Percentiles rank a stretch among this genome's conserved stretches.
Conservation (phyloP, 176 grass and related monocot species). For the Poa annua region DNA sequence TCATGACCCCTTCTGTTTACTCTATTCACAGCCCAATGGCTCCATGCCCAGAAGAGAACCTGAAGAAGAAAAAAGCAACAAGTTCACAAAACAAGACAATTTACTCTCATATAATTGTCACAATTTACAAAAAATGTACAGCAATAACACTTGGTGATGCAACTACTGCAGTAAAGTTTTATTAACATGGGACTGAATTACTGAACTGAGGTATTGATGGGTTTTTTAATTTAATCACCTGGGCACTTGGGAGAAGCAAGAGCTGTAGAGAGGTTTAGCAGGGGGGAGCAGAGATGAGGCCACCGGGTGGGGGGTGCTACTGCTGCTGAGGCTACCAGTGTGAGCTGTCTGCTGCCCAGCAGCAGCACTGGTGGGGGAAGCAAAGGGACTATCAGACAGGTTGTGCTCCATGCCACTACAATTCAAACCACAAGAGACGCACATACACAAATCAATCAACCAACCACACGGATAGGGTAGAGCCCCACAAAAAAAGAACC, state of each 20-base stretch:
- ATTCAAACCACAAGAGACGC: slow-evolving; percentile 47
- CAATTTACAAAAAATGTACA: background rate
- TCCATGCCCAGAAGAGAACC: slow-evolving; percentile 75
- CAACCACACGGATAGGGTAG: slow-evolving; percentile 34
- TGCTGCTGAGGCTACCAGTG: slow-evolving; percentile 28
- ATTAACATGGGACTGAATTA: background rate
- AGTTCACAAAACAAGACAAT: background rate
- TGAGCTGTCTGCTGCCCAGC: slow-evolving; percentile 38
- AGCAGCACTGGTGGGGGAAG: slow-evolving; percentile 63
- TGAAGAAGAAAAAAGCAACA: slow-evolving; percentile 9
- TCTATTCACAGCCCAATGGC: slow-evolving; percentile 83
- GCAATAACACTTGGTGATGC: background rate
- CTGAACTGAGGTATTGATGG: background rate
- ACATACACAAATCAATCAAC: slow-evolving; percentile 36
- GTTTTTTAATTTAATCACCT: slow-evolving; percentile 56
- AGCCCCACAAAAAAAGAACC: slow-evolving; percentile 6
- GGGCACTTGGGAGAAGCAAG: slow-evolving; percentile 83
- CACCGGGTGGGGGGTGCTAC: slow-evolving; percentile 41
- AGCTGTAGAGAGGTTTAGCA: slow-evolving; percentile 62
- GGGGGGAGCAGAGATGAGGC: slow-evolving; percentile 58
- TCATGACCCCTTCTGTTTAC: background rate
- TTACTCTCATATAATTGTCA: background rate
- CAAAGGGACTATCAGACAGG: slow-evolving; percentile 73
- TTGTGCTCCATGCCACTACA: slow-evolving; percentile 69
- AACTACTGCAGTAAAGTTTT: too few relatives aligned